Conservation (phyloP, 306 rosid species). For the Quercus agrifolia region DNA sequence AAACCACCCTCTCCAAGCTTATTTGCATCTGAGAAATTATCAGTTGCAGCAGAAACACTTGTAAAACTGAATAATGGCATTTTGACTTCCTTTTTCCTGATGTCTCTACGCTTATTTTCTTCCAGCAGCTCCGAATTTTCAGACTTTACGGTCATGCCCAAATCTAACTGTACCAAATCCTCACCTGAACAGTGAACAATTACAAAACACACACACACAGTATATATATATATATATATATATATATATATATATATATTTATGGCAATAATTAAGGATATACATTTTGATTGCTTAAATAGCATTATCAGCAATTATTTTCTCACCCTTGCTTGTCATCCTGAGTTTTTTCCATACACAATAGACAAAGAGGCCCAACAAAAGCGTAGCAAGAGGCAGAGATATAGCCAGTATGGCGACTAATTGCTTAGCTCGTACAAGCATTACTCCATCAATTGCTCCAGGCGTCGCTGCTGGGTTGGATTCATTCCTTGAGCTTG, state of each 20-base stretch:
- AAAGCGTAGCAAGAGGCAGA: neutral
- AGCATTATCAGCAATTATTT: neutral
- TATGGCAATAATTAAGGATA: neutral
- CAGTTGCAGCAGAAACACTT: slow-evolving; percentile 32
- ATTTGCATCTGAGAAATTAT: slow-evolving; percentile 22
- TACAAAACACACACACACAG: neutral
- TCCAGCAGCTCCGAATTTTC: neutral
- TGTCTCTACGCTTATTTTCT: neutral
- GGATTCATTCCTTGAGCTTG: neutral
- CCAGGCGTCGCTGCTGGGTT: neutral
- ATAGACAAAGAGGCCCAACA: neutral
- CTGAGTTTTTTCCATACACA: neutral
- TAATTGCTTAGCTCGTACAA: neutral
- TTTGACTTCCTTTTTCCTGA: slow-evolving; percentile 20
- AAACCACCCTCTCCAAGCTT: slow-evolving; percentile 45
- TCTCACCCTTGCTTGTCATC: slow-evolving; percentile 11
- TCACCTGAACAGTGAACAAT: slow-evolving; percentile 18
- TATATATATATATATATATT: too few relatives aligned
- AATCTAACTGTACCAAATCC: slow-evolving; percentile 27
- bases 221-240: too few relatives aligned
- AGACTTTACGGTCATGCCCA: slow-evolving; percentile 23
- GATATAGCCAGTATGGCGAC: neutral
- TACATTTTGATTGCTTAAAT: neutral
- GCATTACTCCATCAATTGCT: too few relatives aligned
- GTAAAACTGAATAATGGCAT: slow-evolving; percentile 36